Base-by-base conservation (phyloP, 345 rosid genomes). In the Durio zibethinus region DNA sequence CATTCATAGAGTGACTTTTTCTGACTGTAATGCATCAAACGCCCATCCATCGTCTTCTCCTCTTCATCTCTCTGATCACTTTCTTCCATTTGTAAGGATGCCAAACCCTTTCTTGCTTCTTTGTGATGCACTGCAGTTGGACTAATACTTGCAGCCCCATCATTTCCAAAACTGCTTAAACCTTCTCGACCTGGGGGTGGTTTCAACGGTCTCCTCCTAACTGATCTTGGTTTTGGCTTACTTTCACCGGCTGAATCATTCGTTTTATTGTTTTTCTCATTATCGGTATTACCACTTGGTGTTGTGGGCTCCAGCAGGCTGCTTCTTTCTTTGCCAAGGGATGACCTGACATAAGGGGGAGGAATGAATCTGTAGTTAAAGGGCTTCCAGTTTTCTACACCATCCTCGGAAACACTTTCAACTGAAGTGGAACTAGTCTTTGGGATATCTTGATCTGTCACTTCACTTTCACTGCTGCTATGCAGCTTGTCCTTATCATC, bases 181-280 rank as follows among this genome's bases (percentile, higher is more conserved):
- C 36, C 36, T 62, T 80, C 82, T 5, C 4, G 82, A 14, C 76
- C 88, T 9, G 77, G 85, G 0, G 82, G 82, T 10, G 72, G 85
- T 35, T 83, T 89, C 65, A 78, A 79, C 60, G 76, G 76, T 73
- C 87, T 82, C 54, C 85, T 85, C 80, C 96, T 85, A 74, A 89
- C 89, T 60, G 97, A 90, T 85, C 84, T 86, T 38, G 95, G 97
- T 83, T 83, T 87, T 68, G 92, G 84, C 78, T 82, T 85, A 4
- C 86, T 53, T 72, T 79, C 87, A 21, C 3, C 56, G 5, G 29
- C 70, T 5, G 82, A 71, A 16, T 79, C 83, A 79, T 80, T 79
- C 38, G 38, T 56, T 35, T 40, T 69, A 74, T 77, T 60, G 5
- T 14, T 64, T 56, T 79, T 79, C 10, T 60, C 82, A 5, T 57